Conservation (phyloP, 164 flowering plant genomes). For the Saururus chinensis region DNA sequence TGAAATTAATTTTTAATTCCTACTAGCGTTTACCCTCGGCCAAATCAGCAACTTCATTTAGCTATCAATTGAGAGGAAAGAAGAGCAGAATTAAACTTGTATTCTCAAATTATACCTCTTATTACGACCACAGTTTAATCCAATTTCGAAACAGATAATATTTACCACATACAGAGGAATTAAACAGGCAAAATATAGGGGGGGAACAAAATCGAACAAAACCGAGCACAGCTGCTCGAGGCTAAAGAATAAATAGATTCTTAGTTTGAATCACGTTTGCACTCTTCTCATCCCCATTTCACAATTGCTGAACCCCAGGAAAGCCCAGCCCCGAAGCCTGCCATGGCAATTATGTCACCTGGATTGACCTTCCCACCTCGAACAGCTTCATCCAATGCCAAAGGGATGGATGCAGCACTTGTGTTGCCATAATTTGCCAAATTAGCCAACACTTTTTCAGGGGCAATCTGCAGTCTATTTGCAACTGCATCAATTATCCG, state of each 20-base stretch:
- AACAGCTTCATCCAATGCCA: conserved; percentile 92
- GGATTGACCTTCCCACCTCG: conserved; percentile 67
- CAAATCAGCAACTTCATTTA: not conserved
- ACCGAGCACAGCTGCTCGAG: not conserved
- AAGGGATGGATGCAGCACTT: conserved; percentile 90
- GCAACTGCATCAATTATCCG: conserved; percentile 90
- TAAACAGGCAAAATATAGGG: not conserved
- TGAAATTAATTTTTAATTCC: too few relatives aligned
- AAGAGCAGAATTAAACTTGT: not conserved
- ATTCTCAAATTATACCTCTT: not conserved
- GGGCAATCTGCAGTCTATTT: conserved; percentile 47
- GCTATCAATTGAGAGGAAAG: not conserved
- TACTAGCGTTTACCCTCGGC: not conserved
- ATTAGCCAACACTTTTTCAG: conserved; percentile 71
- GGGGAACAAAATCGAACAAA: not conserved
- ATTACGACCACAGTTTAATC: not conserved
- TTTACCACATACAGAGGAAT: not conserved
- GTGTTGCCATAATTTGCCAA: conserved; percentile 91
- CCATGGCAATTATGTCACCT: conserved; percentile 64
- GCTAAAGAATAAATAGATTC: not conserved
- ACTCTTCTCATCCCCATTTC: conserved; percentile 59
- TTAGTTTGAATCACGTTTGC: not conserved
- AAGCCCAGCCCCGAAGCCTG: conserved; percentile 93
- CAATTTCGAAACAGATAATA: not conserved
- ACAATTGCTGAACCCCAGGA: conserved; percentile 92